Evolutionary conservation across 1,284 basidiomycete species (phyloP).

Genomic region (Hemileia vastatrix): DNA sequence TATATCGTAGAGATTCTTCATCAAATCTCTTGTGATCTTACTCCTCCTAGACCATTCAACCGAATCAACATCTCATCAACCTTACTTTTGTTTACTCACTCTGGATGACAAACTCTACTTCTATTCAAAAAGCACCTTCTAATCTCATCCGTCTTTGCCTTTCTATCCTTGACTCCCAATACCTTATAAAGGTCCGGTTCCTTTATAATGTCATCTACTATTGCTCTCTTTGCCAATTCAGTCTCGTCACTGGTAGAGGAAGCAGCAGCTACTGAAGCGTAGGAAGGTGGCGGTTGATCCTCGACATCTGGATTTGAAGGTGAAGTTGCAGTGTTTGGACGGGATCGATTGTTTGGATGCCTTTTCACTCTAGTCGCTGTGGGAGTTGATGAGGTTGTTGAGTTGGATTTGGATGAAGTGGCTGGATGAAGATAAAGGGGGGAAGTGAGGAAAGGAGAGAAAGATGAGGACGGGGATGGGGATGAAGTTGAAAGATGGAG

Average conservation of each 20-base stretch:
- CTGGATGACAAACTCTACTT: slow-evolving; percentile 69
- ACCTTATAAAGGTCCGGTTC: slow-evolving; percentile 61
- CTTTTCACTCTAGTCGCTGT: not conserved
- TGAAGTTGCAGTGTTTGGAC: not conserved
- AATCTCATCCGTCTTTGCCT: slow-evolving; percentile 55
- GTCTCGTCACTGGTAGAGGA: not conserved
- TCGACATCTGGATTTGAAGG: not conserved
- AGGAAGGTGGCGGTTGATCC: not conserved
- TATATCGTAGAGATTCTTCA: not conserved
- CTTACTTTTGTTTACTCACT: slow-evolving; percentile 50
- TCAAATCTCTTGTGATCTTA: not conserved
- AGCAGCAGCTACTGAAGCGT: not conserved
- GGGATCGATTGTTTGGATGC: not conserved
- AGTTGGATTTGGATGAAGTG: not conserved
- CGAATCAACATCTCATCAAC: not conserved
- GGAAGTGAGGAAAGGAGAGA: not conserved
- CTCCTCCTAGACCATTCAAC: not conserved
- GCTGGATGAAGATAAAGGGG: not conserved
- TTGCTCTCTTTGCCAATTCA: not conserved
- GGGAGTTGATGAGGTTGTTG: not conserved
- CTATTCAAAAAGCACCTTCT: slow-evolving; percentile 65
- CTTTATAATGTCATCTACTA: slow-evolving; percentile 54
- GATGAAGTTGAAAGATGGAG: too few species aligned
- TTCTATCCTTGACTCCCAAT: slow-evolving; percentile 56
- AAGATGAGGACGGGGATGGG: too few species aligned